phyloP scores from a whole-genome alignment of 495 filamentous ascomycete genomes.

The Polyplosphaeria fusca region DNA sequence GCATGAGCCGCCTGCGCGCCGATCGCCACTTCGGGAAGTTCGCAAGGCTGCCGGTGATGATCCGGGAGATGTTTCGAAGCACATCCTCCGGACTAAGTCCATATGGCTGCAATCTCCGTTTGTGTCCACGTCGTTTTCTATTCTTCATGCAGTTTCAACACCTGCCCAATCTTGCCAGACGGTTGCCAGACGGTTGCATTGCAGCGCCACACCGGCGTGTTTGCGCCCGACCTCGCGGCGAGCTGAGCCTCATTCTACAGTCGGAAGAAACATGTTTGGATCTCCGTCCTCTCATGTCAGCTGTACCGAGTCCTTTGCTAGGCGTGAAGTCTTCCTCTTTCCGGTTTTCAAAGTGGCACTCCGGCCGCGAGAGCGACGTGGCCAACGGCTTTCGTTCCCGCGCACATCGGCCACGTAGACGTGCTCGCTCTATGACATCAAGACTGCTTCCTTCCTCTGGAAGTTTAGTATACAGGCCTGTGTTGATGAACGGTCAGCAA shows the following conservation, averaged over 20 bases:
- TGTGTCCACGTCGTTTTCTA: neutral
- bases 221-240: no score
- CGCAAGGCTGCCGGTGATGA: slow-evolving; percentile 1
- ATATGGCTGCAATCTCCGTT: slow-evolving; percentile 4
- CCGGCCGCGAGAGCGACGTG: slow-evolving; percentile 31
- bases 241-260: no score
- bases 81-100: slow-evolving; percentile 4
- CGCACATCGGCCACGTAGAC: slow-evolving; percentile 31
- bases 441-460: slow-evolving; percentile 21
- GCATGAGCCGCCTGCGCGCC: slow-evolving; percentile 10
- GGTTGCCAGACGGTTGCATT: no score
- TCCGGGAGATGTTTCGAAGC: slow-evolving; percentile 21
- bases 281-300: no score
- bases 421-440: slow-evolving; percentile 31
- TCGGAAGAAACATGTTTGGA: no score
- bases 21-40: neutral
- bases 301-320: no score
- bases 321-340: neutral
- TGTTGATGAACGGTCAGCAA: no score
- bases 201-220: no score
- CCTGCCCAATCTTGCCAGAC: no score
- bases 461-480: slow-evolving; percentile 19
- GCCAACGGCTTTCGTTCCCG: slow-evolving; percentile 19
- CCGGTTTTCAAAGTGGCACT: slow-evolving; percentile 11
- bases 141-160: no score